These are phyloP conservation scores for Torrubiella hemipterigena DNA, from an alignment of 2,329 filamentous ascomycete species.

Conservation along the genomic window DNA sequence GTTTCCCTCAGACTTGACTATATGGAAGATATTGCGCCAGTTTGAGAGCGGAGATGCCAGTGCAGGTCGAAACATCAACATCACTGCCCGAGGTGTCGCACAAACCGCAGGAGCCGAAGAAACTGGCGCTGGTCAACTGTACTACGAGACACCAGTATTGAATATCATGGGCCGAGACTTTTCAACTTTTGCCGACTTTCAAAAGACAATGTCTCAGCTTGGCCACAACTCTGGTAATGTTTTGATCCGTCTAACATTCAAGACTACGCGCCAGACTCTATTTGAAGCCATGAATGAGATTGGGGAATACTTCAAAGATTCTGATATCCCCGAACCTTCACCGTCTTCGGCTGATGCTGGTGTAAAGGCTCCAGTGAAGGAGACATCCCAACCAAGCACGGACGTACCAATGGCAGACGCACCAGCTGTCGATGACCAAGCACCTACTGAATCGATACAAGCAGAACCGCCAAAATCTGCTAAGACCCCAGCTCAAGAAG, in stretches of 20 bases:
- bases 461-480: slow-evolving; percentile 5
- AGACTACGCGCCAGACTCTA: slow-evolving; percentile 62
- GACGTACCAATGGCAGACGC: slow-evolving; percentile 1
- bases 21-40: slow-evolving; percentile 84
- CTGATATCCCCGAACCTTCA: slow-evolving; percentile 16
- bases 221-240: slow-evolving; percentile 79
- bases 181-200: slow-evolving; percentile 65
- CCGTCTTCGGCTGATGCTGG: slow-evolving; percentile 6
- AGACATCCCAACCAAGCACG: not conserved
- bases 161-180: slow-evolving; percentile 75
- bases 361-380: slow-evolving; percentile 6
- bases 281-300: slow-evolving; percentile 81
- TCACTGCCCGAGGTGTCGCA: slow-evolving; percentile 74
- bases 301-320: slow-evolving; percentile 55
- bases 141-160: slow-evolving; percentile 78
- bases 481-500: slow-evolving; percentile 10
- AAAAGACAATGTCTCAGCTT: slow-evolving; percentile 78
- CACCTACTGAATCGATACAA: not conserved
- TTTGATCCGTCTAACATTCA: slow-evolving; percentile 67
- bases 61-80: slow-evolving; percentile 53
- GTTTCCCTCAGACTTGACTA: slow-evolving; percentile 73
- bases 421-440: slow-evolving; percentile 3
- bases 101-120: slow-evolving; percentile 40
- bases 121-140: slow-evolving; percentile 59
- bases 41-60: slow-evolving; percentile 70